These are phyloP conservation scores for Acanthamoeba triangularis DNA, from an alignment of 208 protist species.

Conservation along the genomic window DNA sequence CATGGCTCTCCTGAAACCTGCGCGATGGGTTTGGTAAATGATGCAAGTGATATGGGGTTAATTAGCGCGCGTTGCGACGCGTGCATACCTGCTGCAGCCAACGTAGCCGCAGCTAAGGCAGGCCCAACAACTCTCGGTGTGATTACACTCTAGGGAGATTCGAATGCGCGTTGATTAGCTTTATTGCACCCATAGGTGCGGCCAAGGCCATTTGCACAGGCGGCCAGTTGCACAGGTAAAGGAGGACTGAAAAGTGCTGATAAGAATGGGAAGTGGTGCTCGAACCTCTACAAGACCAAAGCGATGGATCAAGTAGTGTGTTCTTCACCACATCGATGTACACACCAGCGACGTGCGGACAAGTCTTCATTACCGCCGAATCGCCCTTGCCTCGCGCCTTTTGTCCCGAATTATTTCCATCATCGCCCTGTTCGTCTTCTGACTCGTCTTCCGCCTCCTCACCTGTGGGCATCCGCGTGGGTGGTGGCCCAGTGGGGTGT, in stretches of 20 bases:
- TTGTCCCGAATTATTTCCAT: background rate
- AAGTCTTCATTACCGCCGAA: background rate
- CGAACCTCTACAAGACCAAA: slow-evolving; percentile 65
- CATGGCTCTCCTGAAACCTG: slow-evolving; percentile 70
- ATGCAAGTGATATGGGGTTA: background rate
- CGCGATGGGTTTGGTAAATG: background rate
- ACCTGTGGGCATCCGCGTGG: background rate
- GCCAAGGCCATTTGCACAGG: background rate
- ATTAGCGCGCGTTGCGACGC: background rate
- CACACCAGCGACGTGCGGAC: slow-evolving; percentile 14
- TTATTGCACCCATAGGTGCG: background rate
- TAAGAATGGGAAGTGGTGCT: background rate
- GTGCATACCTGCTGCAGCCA: slow-evolving; percentile 70
- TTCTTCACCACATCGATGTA: slow-evolving; percentile 40
- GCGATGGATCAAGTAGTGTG: slow-evolving; percentile 54
- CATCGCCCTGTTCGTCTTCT: background rate
- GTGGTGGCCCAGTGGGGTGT: background rate
- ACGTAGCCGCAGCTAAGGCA: slow-evolving; percentile 63
- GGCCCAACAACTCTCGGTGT: slow-evolving; percentile 70
- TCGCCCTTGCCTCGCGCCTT: background rate
- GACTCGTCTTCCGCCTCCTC: background rate
- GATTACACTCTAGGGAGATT: slow-evolving; percentile 49
- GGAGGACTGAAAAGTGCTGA: background rate
- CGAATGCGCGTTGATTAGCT: slow-evolving; percentile 17
- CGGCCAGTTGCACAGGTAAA: background rate